Conservation (phyloP, 768 basidiomycete species). For the Trametes sanguinea region DNA sequence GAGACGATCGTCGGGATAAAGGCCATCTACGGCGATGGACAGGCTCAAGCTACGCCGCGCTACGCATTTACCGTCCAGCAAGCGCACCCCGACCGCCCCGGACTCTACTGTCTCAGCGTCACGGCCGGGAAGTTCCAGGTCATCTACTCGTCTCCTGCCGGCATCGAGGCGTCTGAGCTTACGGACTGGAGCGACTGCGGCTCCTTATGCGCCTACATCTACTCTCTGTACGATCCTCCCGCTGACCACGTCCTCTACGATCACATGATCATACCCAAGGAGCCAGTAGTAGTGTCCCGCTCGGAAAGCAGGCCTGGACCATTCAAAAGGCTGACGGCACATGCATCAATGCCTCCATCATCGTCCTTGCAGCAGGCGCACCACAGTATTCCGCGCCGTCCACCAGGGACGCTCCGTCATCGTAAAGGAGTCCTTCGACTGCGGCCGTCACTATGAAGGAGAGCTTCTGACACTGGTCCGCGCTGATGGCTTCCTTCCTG, state of each 20-base stretch:
- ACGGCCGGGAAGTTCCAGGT: constrained; percentile 2
- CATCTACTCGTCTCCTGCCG: constrained; percentile 4
- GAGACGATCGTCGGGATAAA: background rate
- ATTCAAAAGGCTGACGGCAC: background rate
- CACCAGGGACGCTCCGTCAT: background rate
- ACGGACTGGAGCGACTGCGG: background rate
- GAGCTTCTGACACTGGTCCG: constrained; percentile 31
- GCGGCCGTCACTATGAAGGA: constrained; percentile 42
- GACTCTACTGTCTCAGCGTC: background rate
- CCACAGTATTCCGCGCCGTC: background rate
- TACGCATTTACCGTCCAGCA: constrained; percentile 1
- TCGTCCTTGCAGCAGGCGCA: constrained; percentile 4
- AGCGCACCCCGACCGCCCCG: constrained; percentile 6
- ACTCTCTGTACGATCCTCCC: constrained; percentile 3
- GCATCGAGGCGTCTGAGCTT: background rate
- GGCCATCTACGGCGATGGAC: background rate
- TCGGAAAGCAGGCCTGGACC: background rate
- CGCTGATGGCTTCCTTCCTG: background rate
- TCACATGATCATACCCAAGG: background rate
- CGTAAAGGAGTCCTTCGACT: constrained; percentile 1
- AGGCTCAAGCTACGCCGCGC: background rate
- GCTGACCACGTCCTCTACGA: constrained; percentile 6
- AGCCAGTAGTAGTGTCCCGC: background rate
- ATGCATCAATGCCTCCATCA: background rate
- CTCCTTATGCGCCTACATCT: background rate